Evolutionary conservation across 805 yeast species (phyloP), one percentile per base, ranked within the genome.

Genomic region (Cyberlindnera americana): DNA sequence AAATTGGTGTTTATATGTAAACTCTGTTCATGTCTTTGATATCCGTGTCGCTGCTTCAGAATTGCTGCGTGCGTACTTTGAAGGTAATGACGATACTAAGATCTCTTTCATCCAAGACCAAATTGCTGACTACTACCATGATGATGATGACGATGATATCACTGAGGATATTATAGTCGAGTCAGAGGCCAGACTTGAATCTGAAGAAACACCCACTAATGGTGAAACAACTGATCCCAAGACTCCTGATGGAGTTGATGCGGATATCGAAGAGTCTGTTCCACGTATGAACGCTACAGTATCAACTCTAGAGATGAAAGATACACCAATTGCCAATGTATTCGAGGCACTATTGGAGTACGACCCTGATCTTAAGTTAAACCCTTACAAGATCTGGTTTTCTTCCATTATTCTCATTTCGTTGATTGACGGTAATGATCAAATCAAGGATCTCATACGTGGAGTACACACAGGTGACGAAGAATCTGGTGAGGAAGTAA

Each of bases 331-430:
- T 37, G 81, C 77, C 3, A 89, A 88, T 56, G 62, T 93, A 1
- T 79, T 93, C 41, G 66, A 78, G 19, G 74, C 83, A 0, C 60
- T 93, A 6, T 72, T 88, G 49, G 91, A 84, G 47, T 87, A 84
- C 52, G 91, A 90, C 48, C 76, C 80, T 3, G 83, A 78, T 16
- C 59, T 72, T 34, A 76, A 80, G 38, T 62, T 90, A 24, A 91
- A 93, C 49, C 97, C 99, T 0, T 93, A 89, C 57, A 78, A 80
- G 52, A 62, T 78, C 1, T 93, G 95, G 93, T 90, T 91, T 62
- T 78, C 96, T 0, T 67, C 84, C 3, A 73, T 79, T 4, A 65
- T 87, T 4, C 57, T 91, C 17, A 67, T 83, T 30, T 75, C 74
- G 39, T 57, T 89, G 3, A 73, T 89, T 45, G 76, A 75, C 39